A percentile compares a stretch with the other conserved stretches of the same genome.
phyloP scores from a whole-genome alignment of 129 eudicot genomes.

The Saposhnikovia divaricata region DNA sequence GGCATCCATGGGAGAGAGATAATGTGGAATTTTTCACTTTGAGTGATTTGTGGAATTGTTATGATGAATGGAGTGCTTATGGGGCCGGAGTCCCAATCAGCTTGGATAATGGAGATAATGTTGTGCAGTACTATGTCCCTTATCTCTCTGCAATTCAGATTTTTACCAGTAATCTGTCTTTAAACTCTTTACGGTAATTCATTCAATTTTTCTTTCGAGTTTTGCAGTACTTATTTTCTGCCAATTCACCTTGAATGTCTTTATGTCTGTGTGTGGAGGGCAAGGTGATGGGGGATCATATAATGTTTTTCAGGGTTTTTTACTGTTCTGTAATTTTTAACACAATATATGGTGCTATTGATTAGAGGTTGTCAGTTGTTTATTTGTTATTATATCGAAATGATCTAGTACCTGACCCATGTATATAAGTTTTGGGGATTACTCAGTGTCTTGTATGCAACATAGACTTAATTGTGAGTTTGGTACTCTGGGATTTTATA shows the following conservation, averaged over 20 bases:
- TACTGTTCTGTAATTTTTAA: background rate
- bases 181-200: slow-evolving; percentile 46
- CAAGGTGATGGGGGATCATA: no score
- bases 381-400: background rate
- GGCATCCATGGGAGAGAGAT: slow-evolving; percentile 92
- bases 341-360: no score
- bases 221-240: background rate
- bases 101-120: slow-evolving; percentile 50
- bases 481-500: background rate
- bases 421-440: background rate
- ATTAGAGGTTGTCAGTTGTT: background rate
- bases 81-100: slow-evolving; percentile 86
- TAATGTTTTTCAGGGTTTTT: background rate
- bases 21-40: slow-evolving; percentile 61
- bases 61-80: slow-evolving; percentile 94
- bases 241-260: background rate
- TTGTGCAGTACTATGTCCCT: slow-evolving; percentile 82
- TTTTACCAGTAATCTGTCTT: slow-evolving; percentile 61
- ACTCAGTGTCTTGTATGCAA: no score
- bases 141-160: slow-evolving; percentile 92
- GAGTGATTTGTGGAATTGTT: slow-evolving; percentile 78
- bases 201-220: background rate
- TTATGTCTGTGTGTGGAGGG: background rate
- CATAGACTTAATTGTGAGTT: background rate
- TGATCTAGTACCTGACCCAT: background rate